Evolutionary conservation across 768 basidiomycete genomes (phyloP).

Genomic region (Lactifluus volemus): DNA sequence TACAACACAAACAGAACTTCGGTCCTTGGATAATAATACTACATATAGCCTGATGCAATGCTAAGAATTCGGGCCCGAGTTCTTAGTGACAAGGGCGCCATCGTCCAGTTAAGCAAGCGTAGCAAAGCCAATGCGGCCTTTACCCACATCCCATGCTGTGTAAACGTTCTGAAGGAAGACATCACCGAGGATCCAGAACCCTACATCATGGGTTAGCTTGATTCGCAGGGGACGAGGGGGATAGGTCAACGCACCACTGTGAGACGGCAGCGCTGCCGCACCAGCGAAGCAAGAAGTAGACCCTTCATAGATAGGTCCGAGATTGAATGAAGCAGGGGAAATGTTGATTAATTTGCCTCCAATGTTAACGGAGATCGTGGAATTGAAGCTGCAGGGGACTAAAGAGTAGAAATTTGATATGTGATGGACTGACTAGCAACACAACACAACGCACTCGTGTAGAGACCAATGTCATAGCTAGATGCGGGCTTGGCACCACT

Average conservation of each 20-base stretch:
- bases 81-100: too few species aligned
- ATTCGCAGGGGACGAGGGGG: neutral
- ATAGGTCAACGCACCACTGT: neutral
- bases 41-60: too few species aligned
- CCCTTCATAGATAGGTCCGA: neutral
- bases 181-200: constrained; percentile 1
- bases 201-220: neutral
- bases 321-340: constrained; percentile 1
- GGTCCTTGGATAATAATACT: too few species aligned
- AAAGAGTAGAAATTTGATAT: neutral
- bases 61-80: too few species aligned
- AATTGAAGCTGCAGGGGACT: constrained; percentile 4
- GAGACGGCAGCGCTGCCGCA: neutral
- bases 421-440: neutral
- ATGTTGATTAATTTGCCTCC: neutral
- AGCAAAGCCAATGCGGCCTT: constrained; percentile 5
- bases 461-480: neutral
- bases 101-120: neutral
- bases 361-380: neutral
- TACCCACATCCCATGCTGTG: constrained; percentile 1
- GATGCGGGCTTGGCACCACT: neutral
- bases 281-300: constrained; percentile 1
- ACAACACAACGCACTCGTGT: neutral
- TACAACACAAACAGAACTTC: too few species aligned
- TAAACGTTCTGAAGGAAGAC: constrained; percentile 9